Evolutionary conservation across 371 early-diverging fungal species (phyloP).

Genomic region (Smittium mucronatum): DNA sequence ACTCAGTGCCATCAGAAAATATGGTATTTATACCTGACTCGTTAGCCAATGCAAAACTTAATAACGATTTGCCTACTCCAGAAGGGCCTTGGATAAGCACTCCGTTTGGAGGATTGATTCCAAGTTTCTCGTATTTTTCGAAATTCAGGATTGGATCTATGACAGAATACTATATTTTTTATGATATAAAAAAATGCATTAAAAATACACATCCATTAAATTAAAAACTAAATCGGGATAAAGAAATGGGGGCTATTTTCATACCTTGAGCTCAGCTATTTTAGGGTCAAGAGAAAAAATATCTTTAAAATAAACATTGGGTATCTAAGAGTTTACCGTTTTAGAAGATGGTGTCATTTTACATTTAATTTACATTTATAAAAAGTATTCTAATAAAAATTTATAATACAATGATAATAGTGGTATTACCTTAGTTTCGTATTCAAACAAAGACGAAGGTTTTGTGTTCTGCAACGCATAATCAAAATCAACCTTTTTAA

Average conservation of each 20-base stretch:
- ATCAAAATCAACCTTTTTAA: slow-evolving; percentile 30
- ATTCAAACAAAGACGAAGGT: slow-evolving; percentile 48
- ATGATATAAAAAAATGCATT: slow-evolving; percentile 16
- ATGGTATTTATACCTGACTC: slow-evolving; percentile 64
- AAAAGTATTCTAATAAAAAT: too few relatives aligned
- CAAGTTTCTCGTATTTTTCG: slow-evolving; percentile 65
- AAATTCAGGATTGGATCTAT: slow-evolving; percentile 77
- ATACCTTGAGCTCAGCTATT: background rate
- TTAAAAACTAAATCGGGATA: too few relatives aligned
- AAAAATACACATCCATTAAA: too few relatives aligned
- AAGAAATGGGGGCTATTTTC: too few relatives aligned
- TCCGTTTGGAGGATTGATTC: slow-evolving; percentile 85
- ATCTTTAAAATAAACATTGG: slow-evolving; percentile 43
- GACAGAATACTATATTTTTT: slow-evolving; percentile 33
- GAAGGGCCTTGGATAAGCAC: slow-evolving; percentile 86
- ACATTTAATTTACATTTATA: slow-evolving; percentile 15
- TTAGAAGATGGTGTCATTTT: too few relatives aligned
- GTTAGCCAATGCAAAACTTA: slow-evolving; percentile 90
- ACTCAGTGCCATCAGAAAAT: slow-evolving; percentile 59
- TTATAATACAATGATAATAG: too few relatives aligned
- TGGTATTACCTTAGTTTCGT: slow-evolving; percentile 35
- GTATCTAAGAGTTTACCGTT: slow-evolving; percentile 41
- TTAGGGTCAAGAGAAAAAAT: slow-evolving; percentile 17
- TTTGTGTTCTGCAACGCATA: slow-evolving; percentile 33
- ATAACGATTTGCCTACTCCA: slow-evolving; percentile 93